These are phyloP conservation scores for Gonapodya sp. DNA, from an alignment of 192 early-diverging fungal genomes.

Conservation along the genomic window DNA sequence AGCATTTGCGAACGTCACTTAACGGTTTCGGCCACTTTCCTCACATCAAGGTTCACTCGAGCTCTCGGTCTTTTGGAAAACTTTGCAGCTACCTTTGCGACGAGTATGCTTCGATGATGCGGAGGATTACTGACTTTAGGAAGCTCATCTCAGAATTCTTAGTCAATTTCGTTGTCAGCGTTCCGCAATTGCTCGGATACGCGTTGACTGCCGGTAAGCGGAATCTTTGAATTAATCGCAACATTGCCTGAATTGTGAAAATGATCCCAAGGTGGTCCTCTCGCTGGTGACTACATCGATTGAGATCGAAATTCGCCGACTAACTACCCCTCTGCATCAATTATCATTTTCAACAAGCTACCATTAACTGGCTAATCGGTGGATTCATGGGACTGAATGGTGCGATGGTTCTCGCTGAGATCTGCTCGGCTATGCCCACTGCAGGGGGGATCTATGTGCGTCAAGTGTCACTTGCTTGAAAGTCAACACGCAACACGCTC, in stretches of 20 bases:
- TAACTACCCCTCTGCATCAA: no score
- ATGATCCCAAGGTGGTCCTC: not conserved
- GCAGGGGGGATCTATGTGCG: slow-evolving; percentile 6
- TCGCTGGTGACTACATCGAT: not conserved
- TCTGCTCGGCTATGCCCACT: not conserved
- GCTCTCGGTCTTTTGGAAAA: not conserved
- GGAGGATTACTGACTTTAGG: not conserved
- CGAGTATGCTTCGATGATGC: not conserved
- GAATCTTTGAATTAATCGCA: not conserved
- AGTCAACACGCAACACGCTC: not conserved
- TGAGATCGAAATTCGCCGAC: no score
- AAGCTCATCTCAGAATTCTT: not conserved
- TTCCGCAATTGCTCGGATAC: not conserved
- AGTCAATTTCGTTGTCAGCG: not conserved
- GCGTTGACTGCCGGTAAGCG: not conserved
- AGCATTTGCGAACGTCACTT: no score
- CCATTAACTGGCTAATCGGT: not conserved
- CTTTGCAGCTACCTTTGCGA: not conserved
- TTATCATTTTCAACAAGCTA: not conserved
- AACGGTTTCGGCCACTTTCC: not conserved
- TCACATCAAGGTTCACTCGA: not conserved
- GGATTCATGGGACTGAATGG: not conserved
- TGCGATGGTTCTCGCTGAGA: not conserved
- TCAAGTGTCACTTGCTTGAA: not conserved
- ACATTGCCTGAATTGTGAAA: not conserved